Conservation (phyloP, 306 rosid genomes). For the Potentilla sterilis region DNA sequence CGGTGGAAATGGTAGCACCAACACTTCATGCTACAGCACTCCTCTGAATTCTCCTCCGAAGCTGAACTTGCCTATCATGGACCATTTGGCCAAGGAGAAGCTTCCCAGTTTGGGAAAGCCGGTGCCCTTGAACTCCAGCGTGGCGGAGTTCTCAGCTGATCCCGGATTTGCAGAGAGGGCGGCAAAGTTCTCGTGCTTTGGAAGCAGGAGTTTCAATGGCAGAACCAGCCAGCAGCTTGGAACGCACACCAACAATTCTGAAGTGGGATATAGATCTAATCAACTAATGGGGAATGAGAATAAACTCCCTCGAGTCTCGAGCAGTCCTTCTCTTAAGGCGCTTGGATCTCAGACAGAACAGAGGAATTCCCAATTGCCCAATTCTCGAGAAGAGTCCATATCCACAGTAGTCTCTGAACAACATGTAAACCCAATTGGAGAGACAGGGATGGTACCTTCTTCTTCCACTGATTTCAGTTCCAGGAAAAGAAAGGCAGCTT, state of each 20-base stretch:
- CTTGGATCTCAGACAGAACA: conserved; percentile 55
- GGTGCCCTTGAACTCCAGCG: conserved; percentile 54
- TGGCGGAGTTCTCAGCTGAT: conserved; percentile 66
- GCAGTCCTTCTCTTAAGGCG: conserved; percentile 69
- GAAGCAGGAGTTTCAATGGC: conserved; percentile 76
- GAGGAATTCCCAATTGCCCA: conserved; percentile 23
- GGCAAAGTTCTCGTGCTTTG: conserved; percentile 87
- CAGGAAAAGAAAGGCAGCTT: conserved; percentile 69
- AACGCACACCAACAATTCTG: conserved; percentile 34
- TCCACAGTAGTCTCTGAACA: conserved; percentile 61
- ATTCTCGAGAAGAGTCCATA: conserved; percentile 69
- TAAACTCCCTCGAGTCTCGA: conserved; percentile 60
- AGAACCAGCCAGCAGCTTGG: conserved; percentile 46
- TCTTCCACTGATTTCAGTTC: conserved; percentile 42
- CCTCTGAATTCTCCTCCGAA: conserved; percentile 73
- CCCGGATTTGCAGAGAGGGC: conserved; percentile 96
- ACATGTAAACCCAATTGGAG: conserved; percentile 44
- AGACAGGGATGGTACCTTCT: conserved; percentile 29
- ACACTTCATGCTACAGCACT: conserved; percentile 55
- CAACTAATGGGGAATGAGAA: conserved; percentile 33
- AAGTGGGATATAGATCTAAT: conserved; percentile 36
- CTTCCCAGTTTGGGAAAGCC: conserved; percentile 35
- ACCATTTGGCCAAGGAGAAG: conserved; percentile 37
- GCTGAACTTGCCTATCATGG: conserved; percentile 30
- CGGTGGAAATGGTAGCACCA: conserved; percentile 38